These are phyloP conservation scores for Vaccinium myrtillus DNA, from an alignment of 148 eudicot genomes.

Conservation along the genomic window DNA sequence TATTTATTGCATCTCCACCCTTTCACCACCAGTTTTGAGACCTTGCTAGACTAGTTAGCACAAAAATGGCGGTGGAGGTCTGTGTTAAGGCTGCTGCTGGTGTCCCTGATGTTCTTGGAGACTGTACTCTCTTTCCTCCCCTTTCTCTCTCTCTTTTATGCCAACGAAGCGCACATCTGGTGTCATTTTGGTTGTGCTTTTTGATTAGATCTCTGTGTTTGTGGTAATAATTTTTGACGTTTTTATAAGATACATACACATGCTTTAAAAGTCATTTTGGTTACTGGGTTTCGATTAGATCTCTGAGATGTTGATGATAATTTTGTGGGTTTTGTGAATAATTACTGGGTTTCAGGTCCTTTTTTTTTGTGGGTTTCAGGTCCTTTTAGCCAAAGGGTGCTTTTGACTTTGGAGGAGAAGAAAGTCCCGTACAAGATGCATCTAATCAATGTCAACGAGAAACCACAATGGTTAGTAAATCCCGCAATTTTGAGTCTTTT, in stretches of 20 bases:
- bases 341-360: conserved; percentile 51
- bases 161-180: not conserved
- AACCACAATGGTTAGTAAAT: conserved; percentile 62
- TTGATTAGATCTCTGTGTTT: not conserved
- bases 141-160: not conserved
- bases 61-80: not conserved
- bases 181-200: not conserved
- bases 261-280: no score
- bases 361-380: conserved; percentile 45
- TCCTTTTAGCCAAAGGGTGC: conserved; percentile 81
- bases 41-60: not conserved
- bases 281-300: no score
- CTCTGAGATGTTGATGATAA: no score
- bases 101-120: not conserved
- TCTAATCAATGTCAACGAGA: conserved; percentile 56
- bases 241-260: no score
- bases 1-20: no score
- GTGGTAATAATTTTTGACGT: not conserved
- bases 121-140: not conserved
- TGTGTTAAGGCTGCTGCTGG: not conserved
- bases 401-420: conserved; percentile 87
- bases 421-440: conserved; percentile 62
- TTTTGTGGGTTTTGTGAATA: not conserved
- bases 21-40: not conserved
- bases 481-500: not conserved